Base-by-base conservation (phyloP, 164 flowering plant genomes). In the Umbilicus rupestris region DNA sequence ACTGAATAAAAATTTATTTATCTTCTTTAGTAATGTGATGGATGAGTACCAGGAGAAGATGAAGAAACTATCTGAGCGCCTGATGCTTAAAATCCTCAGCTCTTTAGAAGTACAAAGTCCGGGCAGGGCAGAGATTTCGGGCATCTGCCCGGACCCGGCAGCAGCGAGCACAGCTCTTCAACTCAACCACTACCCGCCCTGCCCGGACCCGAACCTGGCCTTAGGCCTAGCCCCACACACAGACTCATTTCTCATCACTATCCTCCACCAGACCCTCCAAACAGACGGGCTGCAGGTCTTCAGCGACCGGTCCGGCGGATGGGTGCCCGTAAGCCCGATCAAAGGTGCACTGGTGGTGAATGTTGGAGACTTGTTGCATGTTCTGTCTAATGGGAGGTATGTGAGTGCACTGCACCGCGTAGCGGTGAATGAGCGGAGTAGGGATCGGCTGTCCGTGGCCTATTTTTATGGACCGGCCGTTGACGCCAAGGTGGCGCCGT, bases 281-380 rank as follows among this genome's bases (percentile, higher is more conserved):
- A 50, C 50, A 9, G 44, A 68, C 19, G 82, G 82, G 1, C 74
- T 78, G 24, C 76, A 78, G 26, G 74, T 82, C 30, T 60, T 44
- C 4, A 31, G 29, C 20, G 78, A 80, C 0, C 59, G 59, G 42
- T 71, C 64, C 0, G 35, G 22, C 3, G 81, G 76, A 14, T 81
- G 84, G 84, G 73, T 74, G 19, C 39, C 72, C 2, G 81, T 83
- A 10, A 70, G 67, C 1, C 80, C 80, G 2, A 17, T 72, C 4
- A 15, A 45, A 1, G 81, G 77, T 30, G 74, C 79, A 0, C 64
- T 83, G 9, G 73, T 74, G n/a, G 74, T 79, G 60, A 79, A 72
- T n/a, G 72, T 71, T n/a, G 85, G 83, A 7, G 85, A 82, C 20
- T 70, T 82, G 11, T 28, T 82, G 58, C 83, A 82, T 41, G 74